Conservation (phyloP, 306 rosid species). For the Urtica urens region DNA sequence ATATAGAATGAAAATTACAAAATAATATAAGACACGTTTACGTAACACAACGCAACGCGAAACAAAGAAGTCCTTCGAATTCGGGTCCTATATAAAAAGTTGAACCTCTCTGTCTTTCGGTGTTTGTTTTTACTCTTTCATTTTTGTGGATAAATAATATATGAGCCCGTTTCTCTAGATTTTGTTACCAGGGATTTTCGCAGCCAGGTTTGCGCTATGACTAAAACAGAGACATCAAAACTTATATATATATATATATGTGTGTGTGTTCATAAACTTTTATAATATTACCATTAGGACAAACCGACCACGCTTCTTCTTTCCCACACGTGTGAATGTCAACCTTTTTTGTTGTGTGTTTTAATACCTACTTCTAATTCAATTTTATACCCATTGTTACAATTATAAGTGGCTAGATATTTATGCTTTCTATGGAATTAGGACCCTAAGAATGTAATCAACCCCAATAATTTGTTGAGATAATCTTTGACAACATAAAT, state of each 20-base stretch:
- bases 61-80: constrained; percentile 17
- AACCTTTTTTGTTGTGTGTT: too few species aligned
- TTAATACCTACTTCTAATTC: too few species aligned
- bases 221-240: background rate
- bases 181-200: constrained; percentile 9
- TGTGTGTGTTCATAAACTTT: too few species aligned
- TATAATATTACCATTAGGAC: too few species aligned
- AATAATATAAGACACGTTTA: background rate
- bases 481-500: too few species aligned
- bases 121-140: background rate
- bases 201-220: constrained; percentile 11
- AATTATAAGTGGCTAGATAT: too few species aligned
- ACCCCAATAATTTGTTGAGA: too few species aligned
- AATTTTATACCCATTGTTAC: too few species aligned
- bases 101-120: constrained; percentile 15
- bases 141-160: background rate
- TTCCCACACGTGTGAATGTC: constrained; percentile 2
- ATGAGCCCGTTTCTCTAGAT: background rate
- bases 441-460: too few species aligned
- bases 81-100: constrained; percentile 40
- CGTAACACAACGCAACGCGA: background rate
- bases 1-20: constrained; percentile 4
- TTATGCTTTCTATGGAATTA: too few species aligned
- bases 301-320: constrained; percentile 1
- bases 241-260: background rate